Evolutionary conservation across 2,329 filamentous ascomycete genomes (phyloP).

Genomic region (Cyanodermella asteris): DNA sequence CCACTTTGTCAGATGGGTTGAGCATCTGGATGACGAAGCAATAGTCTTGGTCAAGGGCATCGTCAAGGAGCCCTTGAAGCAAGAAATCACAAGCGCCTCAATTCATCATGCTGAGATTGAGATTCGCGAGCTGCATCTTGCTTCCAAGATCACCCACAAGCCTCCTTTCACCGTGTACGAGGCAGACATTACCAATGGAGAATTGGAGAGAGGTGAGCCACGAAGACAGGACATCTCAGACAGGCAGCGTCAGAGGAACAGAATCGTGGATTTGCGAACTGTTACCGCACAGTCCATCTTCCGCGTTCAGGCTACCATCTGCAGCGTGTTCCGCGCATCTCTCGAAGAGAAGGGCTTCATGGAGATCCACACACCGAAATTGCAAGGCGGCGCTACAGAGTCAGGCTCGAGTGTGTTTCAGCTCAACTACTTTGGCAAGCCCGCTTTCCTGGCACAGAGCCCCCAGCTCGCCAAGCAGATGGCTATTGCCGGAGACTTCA

Average conservation of each 20-base stretch:
- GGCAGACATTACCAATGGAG: conserved; percentile 39
- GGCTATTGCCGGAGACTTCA: conserved; percentile 74
- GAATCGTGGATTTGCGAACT: conserved; percentile 69
- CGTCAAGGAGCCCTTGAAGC: conserved; percentile 47
- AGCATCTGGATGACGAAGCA: conserved; percentile 58
- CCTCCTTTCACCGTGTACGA: conserved; percentile 50
- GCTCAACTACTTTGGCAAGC: conserved; percentile 73
- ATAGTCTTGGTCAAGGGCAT: conserved; percentile 56
- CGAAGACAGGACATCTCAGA: conserved; percentile 36
- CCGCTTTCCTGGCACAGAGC: conserved; percentile 74
- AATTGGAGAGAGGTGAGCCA: conserved; percentile 23
- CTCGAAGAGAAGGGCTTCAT: conserved; percentile 61
- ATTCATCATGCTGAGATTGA: conserved; percentile 57
- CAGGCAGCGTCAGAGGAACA: conserved; percentile 52
- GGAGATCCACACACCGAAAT: conserved; percentile 83
- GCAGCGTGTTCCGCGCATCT: conserved; percentile 55
- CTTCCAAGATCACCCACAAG: conserved; percentile 37
- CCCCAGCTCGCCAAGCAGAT: conserved; percentile 88
- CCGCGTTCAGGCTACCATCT: conserved; percentile 61
- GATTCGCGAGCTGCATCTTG: conserved; percentile 42
- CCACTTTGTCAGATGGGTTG: conserved; percentile 69
- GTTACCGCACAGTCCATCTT: conserved; percentile 72
- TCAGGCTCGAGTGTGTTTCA: conserved; percentile 82
- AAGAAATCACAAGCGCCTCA: conserved; percentile 52
- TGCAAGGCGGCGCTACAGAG: conserved; percentile 76